These are phyloP conservation scores for Aspergillus sojae DNA, from an alignment of 2,329 filamentous ascomycete genomes.

Conservation along the genomic window DNA sequence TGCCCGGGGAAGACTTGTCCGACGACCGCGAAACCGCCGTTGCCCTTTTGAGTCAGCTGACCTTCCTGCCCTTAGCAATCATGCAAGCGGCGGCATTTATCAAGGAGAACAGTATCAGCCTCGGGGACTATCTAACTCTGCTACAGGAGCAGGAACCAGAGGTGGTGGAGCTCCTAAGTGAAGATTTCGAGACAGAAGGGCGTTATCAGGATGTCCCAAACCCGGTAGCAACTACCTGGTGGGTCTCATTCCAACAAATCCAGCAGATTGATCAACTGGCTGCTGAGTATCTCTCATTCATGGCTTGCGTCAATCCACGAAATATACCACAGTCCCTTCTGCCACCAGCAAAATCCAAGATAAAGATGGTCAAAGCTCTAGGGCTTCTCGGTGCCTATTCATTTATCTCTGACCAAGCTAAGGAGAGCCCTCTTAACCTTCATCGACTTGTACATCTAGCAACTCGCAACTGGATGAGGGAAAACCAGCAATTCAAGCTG, in stretches of 20 bases:
- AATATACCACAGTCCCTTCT: conserved; percentile 39
- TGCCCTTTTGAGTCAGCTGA: conserved; percentile 21
- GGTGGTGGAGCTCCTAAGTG: conserved; percentile 11
- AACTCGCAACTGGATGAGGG: conserved; percentile 30
- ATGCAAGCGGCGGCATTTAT: conserved; percentile 33
- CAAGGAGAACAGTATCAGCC: conserved; percentile 5
- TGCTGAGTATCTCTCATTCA: conserved; percentile 36
- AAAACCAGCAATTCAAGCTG: background rate
- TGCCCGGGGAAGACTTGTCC: conserved; percentile 3
- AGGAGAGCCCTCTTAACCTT: conserved; percentile 18
- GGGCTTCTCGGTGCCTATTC: conserved; percentile 27
- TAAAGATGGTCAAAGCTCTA: conserved; percentile 24
- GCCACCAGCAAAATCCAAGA: conserved; percentile 19
- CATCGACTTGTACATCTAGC: conserved; percentile 36
- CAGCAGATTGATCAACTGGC: conserved; percentile 31
- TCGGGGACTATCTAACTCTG: conserved; percentile 10
- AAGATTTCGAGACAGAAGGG: conserved; percentile 13
- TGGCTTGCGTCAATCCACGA: conserved; percentile 28
- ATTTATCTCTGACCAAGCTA: conserved; percentile 14
- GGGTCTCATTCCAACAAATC: conserved; percentile 16
- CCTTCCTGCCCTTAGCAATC: conserved; percentile 31
- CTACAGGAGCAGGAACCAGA: conserved; percentile 12
- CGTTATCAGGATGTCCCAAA: conserved; percentile 14
- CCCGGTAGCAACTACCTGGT: conserved; percentile 14
- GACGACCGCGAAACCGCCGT: conserved; percentile 5